Evolutionary conservation across 352 stramenopile species (phyloP).

Genomic region (Thalassiosira ordinaria): DNA sequence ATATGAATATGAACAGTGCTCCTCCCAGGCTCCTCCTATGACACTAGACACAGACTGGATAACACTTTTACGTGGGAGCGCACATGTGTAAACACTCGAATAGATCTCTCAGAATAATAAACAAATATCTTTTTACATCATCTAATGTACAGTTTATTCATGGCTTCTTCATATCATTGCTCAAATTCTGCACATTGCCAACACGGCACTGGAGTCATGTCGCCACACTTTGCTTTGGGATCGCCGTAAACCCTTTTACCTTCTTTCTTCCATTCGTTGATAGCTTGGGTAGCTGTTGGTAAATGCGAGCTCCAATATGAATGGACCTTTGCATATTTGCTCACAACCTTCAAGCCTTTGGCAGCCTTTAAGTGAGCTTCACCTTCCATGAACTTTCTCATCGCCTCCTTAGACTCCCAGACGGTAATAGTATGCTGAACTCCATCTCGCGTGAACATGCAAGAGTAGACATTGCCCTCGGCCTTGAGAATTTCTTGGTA

Average conservation of each 20-base stretch:
- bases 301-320: neutral
- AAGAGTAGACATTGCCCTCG: slow-evolving; percentile 5
- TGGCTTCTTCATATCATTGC: no score
- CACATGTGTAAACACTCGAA: no score
- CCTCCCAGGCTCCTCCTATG: no score
- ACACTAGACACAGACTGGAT: no score
- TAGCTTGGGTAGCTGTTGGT: slow-evolving; percentile 1
- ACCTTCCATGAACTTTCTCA: slow-evolving; percentile 4
- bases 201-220: no score
- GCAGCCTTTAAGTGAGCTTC: slow-evolving; percentile 2
- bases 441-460: neutral
- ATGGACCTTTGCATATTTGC: slow-evolving; percentile 12
- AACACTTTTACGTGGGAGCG: no score
- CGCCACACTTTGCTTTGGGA: slow-evolving; percentile 4
- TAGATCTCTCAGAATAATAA: no score
- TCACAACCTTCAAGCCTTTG: slow-evolving; percentile 13
- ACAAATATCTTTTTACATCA: no score
- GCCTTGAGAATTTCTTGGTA: neutral
- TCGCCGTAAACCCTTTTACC: slow-evolving; percentile 10
- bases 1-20: no score
- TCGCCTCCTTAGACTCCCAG: slow-evolving; percentile 15
- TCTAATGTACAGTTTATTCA: no score
- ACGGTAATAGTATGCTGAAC: slow-evolving; percentile 20
- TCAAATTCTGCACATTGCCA: no score
- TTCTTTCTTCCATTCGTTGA: slow-evolving; percentile 19